Evolutionary conservation across 371 early-diverging fungal species (phyloP).

Genomic region (Circinella umbellata): DNA sequence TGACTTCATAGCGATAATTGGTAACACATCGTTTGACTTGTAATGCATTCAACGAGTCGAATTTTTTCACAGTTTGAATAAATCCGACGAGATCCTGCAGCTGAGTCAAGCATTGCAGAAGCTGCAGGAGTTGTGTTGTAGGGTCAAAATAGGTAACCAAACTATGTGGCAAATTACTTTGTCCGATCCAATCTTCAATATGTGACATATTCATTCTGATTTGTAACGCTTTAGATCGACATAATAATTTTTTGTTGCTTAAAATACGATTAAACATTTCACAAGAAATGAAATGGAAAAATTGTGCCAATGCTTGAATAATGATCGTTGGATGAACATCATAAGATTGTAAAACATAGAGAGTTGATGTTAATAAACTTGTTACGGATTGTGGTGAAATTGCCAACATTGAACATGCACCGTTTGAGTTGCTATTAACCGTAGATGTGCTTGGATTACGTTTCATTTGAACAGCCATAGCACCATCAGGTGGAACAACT

Average conservation of each 20-base stretch:
- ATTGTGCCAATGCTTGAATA: constrained; percentile 71
- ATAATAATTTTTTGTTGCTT: constrained; percentile 70
- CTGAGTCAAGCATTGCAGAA: constrained; percentile 78
- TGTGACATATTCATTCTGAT: constrained; percentile 80
- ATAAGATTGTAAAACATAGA: constrained; percentile 58
- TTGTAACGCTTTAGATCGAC: constrained; percentile 80
- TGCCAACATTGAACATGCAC: constrained; percentile 3
- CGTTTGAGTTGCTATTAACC: neutral
- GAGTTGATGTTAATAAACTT: constrained; percentile 60
- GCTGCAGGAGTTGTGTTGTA: constrained; percentile 76
- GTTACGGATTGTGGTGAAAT: constrained; percentile 67
- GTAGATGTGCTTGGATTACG: constrained; percentile 19
- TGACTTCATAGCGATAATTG: constrained; percentile 84
- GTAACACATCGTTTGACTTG: constrained; percentile 75
- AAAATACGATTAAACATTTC: constrained; percentile 86
- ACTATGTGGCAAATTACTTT: constrained; percentile 52
- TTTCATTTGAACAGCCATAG: constrained; percentile 26
- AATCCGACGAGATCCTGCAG: constrained; percentile 68
- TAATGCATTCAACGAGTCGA: constrained; percentile 66
- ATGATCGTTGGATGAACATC: constrained; percentile 72
- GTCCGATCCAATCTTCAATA: constrained; percentile 84
- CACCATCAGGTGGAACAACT: constrained; percentile 26
- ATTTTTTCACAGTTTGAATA: constrained; percentile 70
- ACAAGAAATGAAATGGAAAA: constrained; percentile 74
- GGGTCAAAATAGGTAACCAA: constrained; percentile 58